Conservation (phyloP, 257 asterid genomes). For the Gynochthodes officinalis region DNA sequence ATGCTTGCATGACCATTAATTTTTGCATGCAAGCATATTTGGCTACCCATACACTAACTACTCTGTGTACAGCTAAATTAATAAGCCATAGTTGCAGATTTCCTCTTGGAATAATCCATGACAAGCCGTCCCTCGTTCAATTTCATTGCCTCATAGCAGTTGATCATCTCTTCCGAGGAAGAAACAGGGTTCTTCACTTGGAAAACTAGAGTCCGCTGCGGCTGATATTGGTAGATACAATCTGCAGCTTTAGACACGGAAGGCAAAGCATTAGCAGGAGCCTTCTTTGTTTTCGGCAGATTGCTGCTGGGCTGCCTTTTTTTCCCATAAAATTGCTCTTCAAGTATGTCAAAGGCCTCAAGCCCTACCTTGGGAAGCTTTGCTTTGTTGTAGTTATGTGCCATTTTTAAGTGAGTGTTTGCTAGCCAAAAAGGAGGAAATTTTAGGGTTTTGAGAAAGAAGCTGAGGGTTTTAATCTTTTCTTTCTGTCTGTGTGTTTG, state of each 20-base stretch:
- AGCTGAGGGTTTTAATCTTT: neutral
- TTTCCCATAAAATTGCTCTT: neutral
- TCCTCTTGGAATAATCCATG: slow-evolving; percentile 27
- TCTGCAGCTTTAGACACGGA: neutral
- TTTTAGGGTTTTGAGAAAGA: neutral
- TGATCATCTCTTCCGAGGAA: neutral
- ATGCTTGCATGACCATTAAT: too few relatives aligned
- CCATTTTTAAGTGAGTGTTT: slow-evolving; percentile 27
- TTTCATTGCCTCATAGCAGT: slow-evolving; percentile 22
- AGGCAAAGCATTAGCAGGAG: slow-evolving; percentile 1
- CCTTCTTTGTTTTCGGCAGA: neutral
- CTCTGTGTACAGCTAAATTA: slow-evolving; percentile 3
- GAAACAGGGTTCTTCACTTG: slow-evolving; percentile 13
- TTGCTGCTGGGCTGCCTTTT: too few relatives aligned
- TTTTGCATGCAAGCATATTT: neutral
- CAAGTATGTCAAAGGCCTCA: slow-evolving; percentile 27
- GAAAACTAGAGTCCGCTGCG: neutral
- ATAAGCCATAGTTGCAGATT: slow-evolving; percentile 35
- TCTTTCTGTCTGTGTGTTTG: neutral
- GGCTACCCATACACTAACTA: too few relatives aligned
- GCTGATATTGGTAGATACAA: slow-evolving; percentile 7
- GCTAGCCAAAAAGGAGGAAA: neutral
- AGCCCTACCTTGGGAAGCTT: slow-evolving; percentile 19
- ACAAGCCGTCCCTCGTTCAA: slow-evolving; percentile 23
- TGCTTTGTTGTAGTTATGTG: slow-evolving; percentile 12